Base-by-base conservation (phyloP, 352 stramenopile species). In the Phytophthora citricola region DNA sequence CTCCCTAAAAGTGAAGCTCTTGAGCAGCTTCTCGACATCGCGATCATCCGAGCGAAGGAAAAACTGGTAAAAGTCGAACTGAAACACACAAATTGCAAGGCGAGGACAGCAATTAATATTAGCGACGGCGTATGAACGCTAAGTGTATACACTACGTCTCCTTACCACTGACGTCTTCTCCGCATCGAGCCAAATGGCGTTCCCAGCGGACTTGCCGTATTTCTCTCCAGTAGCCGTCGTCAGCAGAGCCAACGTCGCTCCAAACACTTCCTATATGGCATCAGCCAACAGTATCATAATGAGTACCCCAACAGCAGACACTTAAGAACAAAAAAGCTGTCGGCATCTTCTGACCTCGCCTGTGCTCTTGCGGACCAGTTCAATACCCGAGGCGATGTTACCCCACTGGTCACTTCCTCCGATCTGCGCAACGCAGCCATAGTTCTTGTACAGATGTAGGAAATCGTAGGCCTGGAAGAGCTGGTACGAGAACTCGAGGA, bases 401-500 rank as follows among this genome's bases (percentile, higher is more conserved):
- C 98, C 98, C 98, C 98, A 99, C 81, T 99, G 98, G 81, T 99
- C 98, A 53, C 90, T 98, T 36, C 98, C 98, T 47, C 98, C 98
- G 51, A 99, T 91, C 79, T 99, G 98, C 48, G 98, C 85, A 14
- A 93, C 79, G 41, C 94, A 98, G 58, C 89, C 79, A 61, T 98
- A 80, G n/a, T 93, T 69, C 48, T 87, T 74, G 76, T 93, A 93
- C 11, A 99, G 75, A 69, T 99, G 95, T 55, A 99, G 70, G 77
- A 99, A 99, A 73, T 99, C 98, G 69, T 99, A 99, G 7, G 98
- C 97, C 80, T 99, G 98, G 61, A 99, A 94, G 63, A 99, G 93
- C 86, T 99, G 98, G 83, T 99, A 99, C 66, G 98, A 99, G 69
- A 99, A 99, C 86, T 99, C 98, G 56, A 99, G 91, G 80, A 99